Evolutionary conservation across 202 grass and related monocot genomes (phyloP), one percentile per base, ranked within the genome.

Genomic region (Carex sylvatica): DNA sequence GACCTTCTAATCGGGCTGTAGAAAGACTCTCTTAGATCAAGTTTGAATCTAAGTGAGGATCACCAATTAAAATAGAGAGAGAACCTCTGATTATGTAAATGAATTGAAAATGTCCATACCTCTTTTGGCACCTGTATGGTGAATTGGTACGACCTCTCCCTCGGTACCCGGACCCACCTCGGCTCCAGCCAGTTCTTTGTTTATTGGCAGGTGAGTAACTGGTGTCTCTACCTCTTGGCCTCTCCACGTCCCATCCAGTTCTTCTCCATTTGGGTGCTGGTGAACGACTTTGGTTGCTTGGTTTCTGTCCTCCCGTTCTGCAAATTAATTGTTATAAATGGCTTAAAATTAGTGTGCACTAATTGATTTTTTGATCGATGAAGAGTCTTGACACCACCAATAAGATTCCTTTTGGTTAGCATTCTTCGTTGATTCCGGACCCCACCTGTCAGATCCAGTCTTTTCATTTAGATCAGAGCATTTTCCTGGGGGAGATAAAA

Each of bases 111-210:
- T 5, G 2, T 7, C 18, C 46, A 31, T 54, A 81, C 79, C 61
- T 67, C 20, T 66, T 42, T 81, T 74, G 44, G 71, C 23, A 28
- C 55, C 23, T 52, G 33, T 40, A 1, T 28, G 71, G 23, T 74
- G 71, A 74, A 74, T 23, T 30, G 24, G 71, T 47, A 74, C 13
- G 70, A 44, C 71, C 23, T 74, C 74, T 78, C n/a, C 58, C 79
- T 81, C 79, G 15, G 59, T 26, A 58, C 20, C 77, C 64, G 2
- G 58, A 64, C 20, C 56, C n/a, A 61, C 60, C n/a, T 33, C 2
- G 6, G 7, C 35, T 14, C 31, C 26, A 23, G 16, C 60, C 60
- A 53, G 9, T 67, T 62, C 30, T 62, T 7, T 24, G 71, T 74
- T 12, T 74, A 54, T 31, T 54, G 12, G 18, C 23, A 23, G 71